phyloP scores from a whole-genome alignment of 2,329 filamentous ascomycete species.

The Magnaporthiopsis incrustans region DNA sequence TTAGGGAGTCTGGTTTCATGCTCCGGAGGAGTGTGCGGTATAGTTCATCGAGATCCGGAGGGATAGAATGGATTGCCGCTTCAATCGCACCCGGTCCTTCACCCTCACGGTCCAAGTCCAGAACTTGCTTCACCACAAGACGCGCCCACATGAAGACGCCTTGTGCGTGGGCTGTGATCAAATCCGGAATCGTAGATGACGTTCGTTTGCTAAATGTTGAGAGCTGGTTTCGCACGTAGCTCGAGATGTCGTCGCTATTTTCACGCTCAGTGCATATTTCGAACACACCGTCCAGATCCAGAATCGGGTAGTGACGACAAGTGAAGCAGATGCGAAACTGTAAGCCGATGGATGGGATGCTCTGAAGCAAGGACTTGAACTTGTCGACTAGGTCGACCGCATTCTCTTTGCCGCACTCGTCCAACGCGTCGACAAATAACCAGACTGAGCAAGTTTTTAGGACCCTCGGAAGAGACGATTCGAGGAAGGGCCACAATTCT shows the following conservation, averaged over 20 bases:
- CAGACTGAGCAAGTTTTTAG: slow-evolving; percentile 15
- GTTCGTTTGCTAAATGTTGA: neutral
- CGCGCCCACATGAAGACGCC: slow-evolving; percentile 30
- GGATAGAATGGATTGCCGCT: slow-evolving; percentile 11
- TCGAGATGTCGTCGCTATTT: too few relatives aligned
- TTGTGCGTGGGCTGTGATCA: slow-evolving; percentile 10
- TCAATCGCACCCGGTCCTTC: too few relatives aligned
- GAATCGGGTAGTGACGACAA: slow-evolving; percentile 24
- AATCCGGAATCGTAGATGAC: neutral
- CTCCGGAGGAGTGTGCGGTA: too few relatives aligned
- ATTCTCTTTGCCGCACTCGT: slow-evolving; percentile 22
- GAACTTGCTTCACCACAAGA: slow-evolving; percentile 18
- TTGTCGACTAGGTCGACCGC: slow-evolving; percentile 14
- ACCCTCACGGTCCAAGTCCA: slow-evolving; percentile 12
- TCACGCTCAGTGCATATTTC: slow-evolving; percentile 15
- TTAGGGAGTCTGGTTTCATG: neutral
- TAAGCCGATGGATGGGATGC: slow-evolving; percentile 9
- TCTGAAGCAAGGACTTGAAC: slow-evolving; percentile 18
- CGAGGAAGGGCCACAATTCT: slow-evolving; percentile 17
- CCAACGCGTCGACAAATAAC: slow-evolving; percentile 27
- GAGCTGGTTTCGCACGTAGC: too few relatives aligned
- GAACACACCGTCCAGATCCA: slow-evolving; percentile 14
- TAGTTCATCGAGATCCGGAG: too few relatives aligned
- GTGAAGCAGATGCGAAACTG: slow-evolving; percentile 22
- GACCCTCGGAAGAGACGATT: slow-evolving; percentile 14